phyloP scores from a whole-genome alignment of 2,329 filamentous ascomycete genomes.

The Proliferodiscus dingleyae region DNA sequence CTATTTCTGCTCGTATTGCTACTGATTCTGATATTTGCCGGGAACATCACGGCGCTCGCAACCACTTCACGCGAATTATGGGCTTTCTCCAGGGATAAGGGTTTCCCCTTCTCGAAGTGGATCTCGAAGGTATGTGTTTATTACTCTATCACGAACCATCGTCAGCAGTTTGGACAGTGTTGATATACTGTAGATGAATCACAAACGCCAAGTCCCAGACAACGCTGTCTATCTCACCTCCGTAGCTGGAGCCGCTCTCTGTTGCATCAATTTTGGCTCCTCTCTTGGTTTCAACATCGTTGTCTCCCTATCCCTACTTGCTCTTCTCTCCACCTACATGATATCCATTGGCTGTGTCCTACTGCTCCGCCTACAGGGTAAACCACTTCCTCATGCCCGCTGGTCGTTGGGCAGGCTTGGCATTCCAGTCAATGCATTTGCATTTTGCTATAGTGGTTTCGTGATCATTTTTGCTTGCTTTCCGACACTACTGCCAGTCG shows the following conservation, averaged over 20 bases:
- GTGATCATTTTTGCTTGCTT: conserved; percentile 46
- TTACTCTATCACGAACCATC: too few species aligned
- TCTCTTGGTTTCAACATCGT: conserved; percentile 48
- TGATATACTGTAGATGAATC: conserved; percentile 28
- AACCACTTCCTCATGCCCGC: conserved; percentile 36
- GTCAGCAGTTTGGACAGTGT: too few species aligned
- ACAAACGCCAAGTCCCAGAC: conserved; percentile 24
- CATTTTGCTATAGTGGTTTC: conserved; percentile 40
- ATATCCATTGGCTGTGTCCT: conserved; percentile 41
- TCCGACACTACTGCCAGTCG: conserved; percentile 36
- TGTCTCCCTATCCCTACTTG: conserved; percentile 45
- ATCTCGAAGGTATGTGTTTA: conserved; percentile 33
- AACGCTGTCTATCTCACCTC: conserved; percentile 23
- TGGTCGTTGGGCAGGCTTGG: conserved; percentile 41
- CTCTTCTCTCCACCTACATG: conserved; percentile 48
- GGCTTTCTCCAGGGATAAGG: conserved; percentile 41
- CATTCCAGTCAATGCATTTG: conserved; percentile 38
- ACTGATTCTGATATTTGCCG: conserved; percentile 35
- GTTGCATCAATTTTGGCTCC: conserved; percentile 46
- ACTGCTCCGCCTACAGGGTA: conserved; percentile 32
- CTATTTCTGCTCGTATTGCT: conserved; percentile 44
- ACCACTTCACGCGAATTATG: conserved; percentile 36
- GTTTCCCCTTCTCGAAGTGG: conserved; percentile 37
- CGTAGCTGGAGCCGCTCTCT: conserved; percentile 18
- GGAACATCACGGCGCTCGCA: conserved; percentile 35